phyloP scores from a whole-genome alignment of 345 rosid genomes.

The Rhizophora apiculata region DNA sequence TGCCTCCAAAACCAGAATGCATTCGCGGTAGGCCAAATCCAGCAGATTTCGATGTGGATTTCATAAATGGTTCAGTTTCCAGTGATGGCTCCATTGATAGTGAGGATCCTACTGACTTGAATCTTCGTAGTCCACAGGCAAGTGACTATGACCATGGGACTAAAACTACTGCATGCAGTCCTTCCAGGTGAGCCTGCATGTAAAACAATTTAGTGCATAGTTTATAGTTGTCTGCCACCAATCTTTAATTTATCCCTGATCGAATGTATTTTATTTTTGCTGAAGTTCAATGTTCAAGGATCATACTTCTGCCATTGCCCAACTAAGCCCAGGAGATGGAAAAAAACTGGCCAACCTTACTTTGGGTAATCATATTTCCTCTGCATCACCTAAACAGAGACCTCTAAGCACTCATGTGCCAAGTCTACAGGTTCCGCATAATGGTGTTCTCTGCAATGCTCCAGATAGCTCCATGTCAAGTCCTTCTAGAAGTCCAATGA shows the following conservation, averaged over 20 bases:
- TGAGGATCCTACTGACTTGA: constrained; percentile 59
- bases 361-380: constrained; percentile 45
- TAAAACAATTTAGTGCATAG: background rate
- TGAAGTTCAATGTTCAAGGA: constrained; percentile 53
- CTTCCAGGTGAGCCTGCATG: constrained; percentile 52
- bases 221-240: constrained; percentile 1
- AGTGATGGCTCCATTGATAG: constrained; percentile 63
- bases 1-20: constrained; percentile 65
- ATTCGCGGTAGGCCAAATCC: constrained; percentile 43
- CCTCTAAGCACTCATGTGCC: constrained; percentile 54
- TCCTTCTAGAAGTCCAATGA: constrained; percentile 96
- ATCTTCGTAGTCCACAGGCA: constrained; percentile 61
- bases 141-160: constrained; percentile 68
- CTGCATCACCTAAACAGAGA: constrained; percentile 65
- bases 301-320: constrained; percentile 35
- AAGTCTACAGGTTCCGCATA: constrained; percentile 63
- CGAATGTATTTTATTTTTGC: constrained; percentile 8
- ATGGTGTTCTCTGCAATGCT: constrained; percentile 65
- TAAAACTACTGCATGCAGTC: constrained; percentile 50
- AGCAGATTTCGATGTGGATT: constrained; percentile 50
- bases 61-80: constrained; percentile 60
- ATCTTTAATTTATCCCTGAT: constrained; percentile 10
- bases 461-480: constrained; percentile 95
- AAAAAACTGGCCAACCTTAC: constrained; percentile 52
- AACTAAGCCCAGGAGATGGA: constrained; percentile 52